phyloP scores from a whole-genome alignment of 1,284 basidiomycete genomes.

The Inonotus obliquus region DNA sequence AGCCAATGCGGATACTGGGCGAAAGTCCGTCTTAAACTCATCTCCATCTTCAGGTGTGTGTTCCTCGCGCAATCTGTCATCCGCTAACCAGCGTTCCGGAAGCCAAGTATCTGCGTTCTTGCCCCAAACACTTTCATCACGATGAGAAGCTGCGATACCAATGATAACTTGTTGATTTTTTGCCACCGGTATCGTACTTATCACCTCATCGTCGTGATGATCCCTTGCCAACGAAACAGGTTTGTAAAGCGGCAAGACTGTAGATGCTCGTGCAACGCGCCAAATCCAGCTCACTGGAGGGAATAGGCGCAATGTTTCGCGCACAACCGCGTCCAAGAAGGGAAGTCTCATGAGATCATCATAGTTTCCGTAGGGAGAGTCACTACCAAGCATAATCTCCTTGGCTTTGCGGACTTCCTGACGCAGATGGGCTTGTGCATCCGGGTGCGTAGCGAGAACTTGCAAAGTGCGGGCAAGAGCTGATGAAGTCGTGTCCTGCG shows the following conservation, averaged over 20 bases:
- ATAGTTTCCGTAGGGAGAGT: conserved; percentile 4
- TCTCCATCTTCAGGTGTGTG: background rate
- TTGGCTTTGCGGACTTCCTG: conserved; percentile 31
- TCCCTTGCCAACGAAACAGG: background rate
- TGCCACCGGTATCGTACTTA: conserved; percentile 12
- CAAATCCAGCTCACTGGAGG: conserved; percentile 20
- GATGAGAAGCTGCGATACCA: conserved; percentile 27
- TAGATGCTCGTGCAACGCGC: conserved; percentile 14
- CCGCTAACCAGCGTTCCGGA: conserved; percentile 29
- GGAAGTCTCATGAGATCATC: conserved; percentile 30
- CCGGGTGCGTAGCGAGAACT: conserved; percentile 33
- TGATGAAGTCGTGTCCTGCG: conserved; percentile 34
- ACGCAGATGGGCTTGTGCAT: conserved; percentile 36
- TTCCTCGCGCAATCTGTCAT: background rate
- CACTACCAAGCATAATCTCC: background rate
- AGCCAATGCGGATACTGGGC: background rate
- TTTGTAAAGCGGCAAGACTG: conserved; percentile 10
- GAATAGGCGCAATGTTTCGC: conserved; percentile 25
- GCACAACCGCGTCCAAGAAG: conserved; percentile 31
- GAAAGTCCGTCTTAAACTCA: conserved; percentile 1
- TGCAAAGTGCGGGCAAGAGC: conserved; percentile 36
- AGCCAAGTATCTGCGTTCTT: conserved; percentile 29
- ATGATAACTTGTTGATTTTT: conserved; percentile 21
- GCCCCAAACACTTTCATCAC: conserved; percentile 29
- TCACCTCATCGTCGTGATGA: background rate